Evolutionary conservation across 1,139 yeast genomes (phyloP), one percentile per base, ranked within the genome.

Genomic region (Suhomyces terraborum): DNA sequence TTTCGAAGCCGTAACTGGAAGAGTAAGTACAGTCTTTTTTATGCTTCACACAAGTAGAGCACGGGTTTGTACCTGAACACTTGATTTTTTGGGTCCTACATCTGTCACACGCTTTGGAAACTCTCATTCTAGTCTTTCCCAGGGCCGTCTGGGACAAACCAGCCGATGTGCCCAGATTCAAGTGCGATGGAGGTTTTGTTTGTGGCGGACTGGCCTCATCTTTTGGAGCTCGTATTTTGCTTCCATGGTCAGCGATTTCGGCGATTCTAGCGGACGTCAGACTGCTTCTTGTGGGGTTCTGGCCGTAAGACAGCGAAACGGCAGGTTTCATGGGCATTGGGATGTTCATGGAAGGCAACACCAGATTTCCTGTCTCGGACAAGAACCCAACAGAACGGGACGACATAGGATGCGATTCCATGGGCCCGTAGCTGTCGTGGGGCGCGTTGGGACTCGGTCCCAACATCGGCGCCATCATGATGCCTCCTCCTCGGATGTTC

Each of bases 21-120:
- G 49, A 36, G 38, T 66, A 69, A 2, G 59, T 54, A 52, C 85
- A 80, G 19, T 64, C 70, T 35, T 64, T 63, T 29, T 61, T 64
- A 44, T 70, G 75, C 55, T 67, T 69, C 8, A 57, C 49, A 55
- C 87, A 81, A 7, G 77, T 67, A 8, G 55, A 51, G 49, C 87
- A 76, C 2, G 87, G 86, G 36, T 56, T 58, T 17, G 70, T 64
- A 3, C 86, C 86, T 35, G 80, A 74, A 54, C 87, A 81, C 53
- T 81, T 81, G 46, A 79, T 79, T 57, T 81, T 81, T 45, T 79
- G 82, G 24, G 67, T 62, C 48, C 84, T 66, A 50, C 82, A 79
- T 4, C 64, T 63, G 46, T 77, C 81, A 53, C 84, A 79, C 1
- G 84, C 84, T 47, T 72, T 74, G 35, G 71, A 68, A 1, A 73